These are phyloP conservation scores for Kurtzmaniella quercitrusa DNA, from an alignment of 1,139 yeast genomes.

Conservation along the genomic window DNA sequence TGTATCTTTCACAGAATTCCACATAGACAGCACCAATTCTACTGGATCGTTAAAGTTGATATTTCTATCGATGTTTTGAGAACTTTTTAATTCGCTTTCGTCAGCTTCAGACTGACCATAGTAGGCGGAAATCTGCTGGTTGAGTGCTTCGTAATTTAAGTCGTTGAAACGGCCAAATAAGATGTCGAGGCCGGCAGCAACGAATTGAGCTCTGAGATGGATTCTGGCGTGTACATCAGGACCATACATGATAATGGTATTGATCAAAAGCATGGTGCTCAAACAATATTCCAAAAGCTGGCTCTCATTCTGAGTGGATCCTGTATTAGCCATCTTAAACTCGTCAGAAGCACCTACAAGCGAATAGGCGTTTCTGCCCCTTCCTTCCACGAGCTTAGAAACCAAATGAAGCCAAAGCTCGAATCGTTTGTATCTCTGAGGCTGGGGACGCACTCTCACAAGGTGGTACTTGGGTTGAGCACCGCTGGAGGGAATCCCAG, in stretches of 20 bases:
- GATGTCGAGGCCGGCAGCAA: conserved; percentile 68
- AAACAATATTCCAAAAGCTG: conserved; percentile 76
- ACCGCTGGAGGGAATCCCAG: conserved; percentile 8
- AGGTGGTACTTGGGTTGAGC: conserved; percentile 18
- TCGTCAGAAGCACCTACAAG: conserved; percentile 94
- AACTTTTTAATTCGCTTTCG: conserved; percentile 56
- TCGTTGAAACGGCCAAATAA: conserved; percentile 59
- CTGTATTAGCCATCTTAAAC: conserved; percentile 51
- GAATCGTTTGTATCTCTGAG: conserved; percentile 51
- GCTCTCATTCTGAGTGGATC: conserved; percentile 48
- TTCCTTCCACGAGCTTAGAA: conserved; percentile 73
- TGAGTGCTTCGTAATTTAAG: conserved; percentile 59
- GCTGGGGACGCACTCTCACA: conserved; percentile 38
- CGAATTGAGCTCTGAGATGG: conserved; percentile 71
- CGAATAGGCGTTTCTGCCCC: conserved; percentile 81
- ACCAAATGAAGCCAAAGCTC: conserved; percentile 84
- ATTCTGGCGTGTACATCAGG: conserved; percentile 64
- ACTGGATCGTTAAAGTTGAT: conserved; percentile 73
- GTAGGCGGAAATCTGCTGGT: conserved; percentile 63
- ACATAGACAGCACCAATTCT: conserved; percentile 61
- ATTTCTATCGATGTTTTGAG: conserved; percentile 57
- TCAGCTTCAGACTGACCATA: conserved; percentile 67
- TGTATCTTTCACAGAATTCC: conserved; percentile 68
- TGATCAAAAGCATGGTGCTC: conserved; percentile 72
- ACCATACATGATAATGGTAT: conserved; percentile 66